Evolutionary conservation across 768 basidiomycete genomes (phyloP), one percentile per base, ranked within the genome.

Genomic region (Naganishia kalamii): DNA sequence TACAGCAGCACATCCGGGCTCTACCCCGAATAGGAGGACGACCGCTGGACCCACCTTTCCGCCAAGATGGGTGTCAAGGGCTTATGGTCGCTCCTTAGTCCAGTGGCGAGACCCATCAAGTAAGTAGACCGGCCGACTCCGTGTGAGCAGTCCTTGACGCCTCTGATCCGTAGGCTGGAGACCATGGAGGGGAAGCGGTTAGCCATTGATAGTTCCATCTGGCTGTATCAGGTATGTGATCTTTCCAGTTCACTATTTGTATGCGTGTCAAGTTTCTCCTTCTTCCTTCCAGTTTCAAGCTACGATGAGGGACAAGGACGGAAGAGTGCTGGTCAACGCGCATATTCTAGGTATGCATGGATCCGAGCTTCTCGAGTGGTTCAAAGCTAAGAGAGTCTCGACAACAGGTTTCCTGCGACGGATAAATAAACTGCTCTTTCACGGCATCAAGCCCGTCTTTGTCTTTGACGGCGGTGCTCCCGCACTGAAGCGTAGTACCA

Each of bases 391-490:
- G 50, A 67, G 23, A 66, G 12, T 1, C 0, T 15, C 11, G 48
- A 49, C 29, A 19, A 33, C 46, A 74, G 72, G 70, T 33, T 78
- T 75, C 57, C 65, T 77, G 15, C 66, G 94, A 32, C 84, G 96
- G 1, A 96, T 98, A 64, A 86, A 87, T 78, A 98, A 98, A 79
- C 83, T 99, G 32, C 79, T 99, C 46, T 98, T 93, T 80, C 92
- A 96, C 74, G 96, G 96, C 13, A 94, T 98, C 75, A 93, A 90
- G 76, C 96, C 96, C 0, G 93, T 99, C 37, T 99, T 99, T 73
- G 93, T 99, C 13, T 99, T 99, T 73, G 96, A 99, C 77, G 96
- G 96, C 23, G 93, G 92, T 35, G 96, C 94, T 3, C 96, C 96
- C 3, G 84, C 81, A 12, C 77, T 99, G 72, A 99, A 99, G 81